These are phyloP conservation scores for Zarea fungicola DNA, from an alignment of 2,329 filamentous ascomycete species.

Conservation along the genomic window DNA sequence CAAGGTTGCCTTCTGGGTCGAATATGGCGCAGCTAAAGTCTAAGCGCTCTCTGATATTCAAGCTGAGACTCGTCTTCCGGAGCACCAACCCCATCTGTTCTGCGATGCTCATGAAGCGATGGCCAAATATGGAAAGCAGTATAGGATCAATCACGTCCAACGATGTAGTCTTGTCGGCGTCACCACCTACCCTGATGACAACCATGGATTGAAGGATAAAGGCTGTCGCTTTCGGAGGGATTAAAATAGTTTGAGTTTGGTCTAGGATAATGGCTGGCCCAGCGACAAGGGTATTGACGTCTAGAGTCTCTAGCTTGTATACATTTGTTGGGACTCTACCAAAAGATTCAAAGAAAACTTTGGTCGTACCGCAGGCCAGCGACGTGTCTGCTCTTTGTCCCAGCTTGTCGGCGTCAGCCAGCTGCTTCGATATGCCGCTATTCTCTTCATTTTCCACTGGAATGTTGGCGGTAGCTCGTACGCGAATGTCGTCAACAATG, in stretches of 20 bases:
- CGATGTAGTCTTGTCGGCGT: background rate
- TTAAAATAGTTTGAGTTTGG: conserved; percentile 67
- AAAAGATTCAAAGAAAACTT: conserved; percentile 18
- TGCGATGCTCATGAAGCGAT: conserved; percentile 79
- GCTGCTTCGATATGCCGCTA: conserved; percentile 11
- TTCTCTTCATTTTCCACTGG: conserved; percentile 17
- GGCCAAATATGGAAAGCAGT: conserved; percentile 69
- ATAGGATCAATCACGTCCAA: conserved; percentile 44
- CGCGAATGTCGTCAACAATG: conserved; percentile 38
- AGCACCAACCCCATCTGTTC: conserved; percentile 77
- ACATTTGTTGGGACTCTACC: conserved; percentile 23
- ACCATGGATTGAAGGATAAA: conserved; percentile 31
- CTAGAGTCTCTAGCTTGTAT: conserved; percentile 20
- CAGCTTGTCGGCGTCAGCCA: conserved; percentile 17
- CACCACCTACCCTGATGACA: conserved; percentile 26
- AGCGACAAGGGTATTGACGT: conserved; percentile 14
- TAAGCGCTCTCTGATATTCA: conserved; percentile 74
- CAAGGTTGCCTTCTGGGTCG: conserved; percentile 65
- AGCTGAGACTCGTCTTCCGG: conserved; percentile 71
- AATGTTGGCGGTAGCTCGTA: conserved; percentile 30
- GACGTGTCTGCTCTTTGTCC: conserved; percentile 13
- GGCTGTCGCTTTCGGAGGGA: conserved; percentile 41
- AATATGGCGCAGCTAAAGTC: conserved; percentile 81
- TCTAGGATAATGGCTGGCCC: conserved; percentile 55
- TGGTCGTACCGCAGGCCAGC: conserved; percentile 15